Base-by-base conservation (phyloP, 345 rosid genomes). In the Sonneratia caseolaris region DNA sequence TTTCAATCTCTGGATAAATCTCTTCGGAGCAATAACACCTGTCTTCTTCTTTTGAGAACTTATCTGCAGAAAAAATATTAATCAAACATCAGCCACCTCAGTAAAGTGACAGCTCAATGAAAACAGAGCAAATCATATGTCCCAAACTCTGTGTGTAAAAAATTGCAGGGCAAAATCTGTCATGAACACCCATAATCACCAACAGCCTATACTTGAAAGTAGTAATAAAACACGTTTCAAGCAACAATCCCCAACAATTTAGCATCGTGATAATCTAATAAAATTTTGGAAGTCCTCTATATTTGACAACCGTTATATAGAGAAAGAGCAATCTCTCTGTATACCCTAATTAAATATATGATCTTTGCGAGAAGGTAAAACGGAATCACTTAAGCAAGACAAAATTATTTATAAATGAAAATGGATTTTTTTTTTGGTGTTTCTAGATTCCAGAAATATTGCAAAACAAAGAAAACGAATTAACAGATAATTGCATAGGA, bases 1-100 rank as follows among this genome's bases (percentile, higher is more conserved):
- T 85, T 96, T 96, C 87, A 96, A 82, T 80, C 99, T 87, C 77
- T 96, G 98, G 59, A 96, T 96, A 68, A 96, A 96, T 66, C 99
- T 89, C 84, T 92, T 96, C 66, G 98, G 99, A 48, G 99, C 91
- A 86, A 96, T 47, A 47, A 96, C 97, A 74, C 99, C 99, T 1
- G 99, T 96, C 85, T 96, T 96, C 90, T 96, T 96, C 91, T 96
- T 96, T 84, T 96, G 99, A 27, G 89, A 89, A 82, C 90, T 91
- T 91, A 96, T 96, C 99, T 96, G 78, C 68, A 79, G 43, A 76
- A 56, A 69, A 64, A 27, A 71, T 77, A 73, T 64, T 3, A 19
- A 77, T 48, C 43, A 47, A 64, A 27, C 77, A 65, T 16, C 7
- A 36, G n/a, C 45, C 15, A 16, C 19, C 8, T 37, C 43, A 36